Conservation (phyloP, 2,329 filamentous ascomycete genomes). For the Ascochyta rabiei region DNA sequence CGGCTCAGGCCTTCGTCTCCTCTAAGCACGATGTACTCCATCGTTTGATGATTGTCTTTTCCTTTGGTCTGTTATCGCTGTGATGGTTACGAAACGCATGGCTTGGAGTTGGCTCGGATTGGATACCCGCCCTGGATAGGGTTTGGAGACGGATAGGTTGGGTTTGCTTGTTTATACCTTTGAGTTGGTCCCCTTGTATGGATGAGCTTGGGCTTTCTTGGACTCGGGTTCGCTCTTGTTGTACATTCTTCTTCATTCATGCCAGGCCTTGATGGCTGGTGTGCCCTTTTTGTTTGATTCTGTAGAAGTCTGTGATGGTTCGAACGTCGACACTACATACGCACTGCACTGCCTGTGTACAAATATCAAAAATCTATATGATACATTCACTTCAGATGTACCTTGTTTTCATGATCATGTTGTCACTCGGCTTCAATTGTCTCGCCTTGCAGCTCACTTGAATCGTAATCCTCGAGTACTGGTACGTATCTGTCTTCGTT, state of each 20-base stretch:
- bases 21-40: slow-evolving; percentile 21
- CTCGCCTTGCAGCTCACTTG: not conserved
- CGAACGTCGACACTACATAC: slow-evolving; percentile 10
- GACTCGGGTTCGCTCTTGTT: slow-evolving; percentile 10
- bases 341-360: slow-evolving; percentile 12
- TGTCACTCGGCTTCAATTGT: not conserved
- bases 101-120: slow-evolving; percentile 30
- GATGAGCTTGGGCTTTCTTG: slow-evolving; percentile 8
- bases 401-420: not conserved
- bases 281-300: slow-evolving; percentile 8
- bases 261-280: slow-evolving; percentile 13
- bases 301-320: slow-evolving; percentile 13
- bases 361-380: slow-evolving; percentile 1
- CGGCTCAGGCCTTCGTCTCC: slow-evolving; percentile 26
- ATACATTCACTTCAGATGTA: slow-evolving; percentile 3
- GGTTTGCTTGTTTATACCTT: slow-evolving; percentile 26
- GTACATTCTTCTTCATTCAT: slow-evolving; percentile 19
- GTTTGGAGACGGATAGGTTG: slow-evolving; percentile 18
- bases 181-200: slow-evolving; percentile 7
- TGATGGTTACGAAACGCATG: slow-evolving; percentile 25
- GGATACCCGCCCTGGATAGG: slow-evolving; percentile 17
- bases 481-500: not conserved
- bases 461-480: not conserved
- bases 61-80: slow-evolving; percentile 13
- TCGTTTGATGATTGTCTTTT: slow-evolving; percentile 2